A percentile compares a stretch with the other conserved stretches of the same genome.
Conservation (phyloP, 257 asterid genomes). For the Primulina huaijiensis region DNA sequence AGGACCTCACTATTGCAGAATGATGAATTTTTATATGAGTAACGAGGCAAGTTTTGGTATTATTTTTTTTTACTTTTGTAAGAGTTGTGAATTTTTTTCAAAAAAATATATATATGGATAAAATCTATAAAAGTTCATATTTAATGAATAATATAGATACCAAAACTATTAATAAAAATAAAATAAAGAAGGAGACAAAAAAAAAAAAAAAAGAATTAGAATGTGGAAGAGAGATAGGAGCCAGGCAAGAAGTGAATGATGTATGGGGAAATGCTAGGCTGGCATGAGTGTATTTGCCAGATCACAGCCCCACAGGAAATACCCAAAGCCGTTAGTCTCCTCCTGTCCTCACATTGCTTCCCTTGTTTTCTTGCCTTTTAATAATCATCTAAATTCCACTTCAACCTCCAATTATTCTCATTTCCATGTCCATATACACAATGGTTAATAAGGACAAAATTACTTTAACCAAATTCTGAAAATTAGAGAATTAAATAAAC, state of each 20-base stretch:
- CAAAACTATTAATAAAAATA: neutral
- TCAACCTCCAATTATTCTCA: too few species aligned
- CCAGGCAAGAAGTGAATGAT: neutral
- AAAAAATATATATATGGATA: too few species aligned
- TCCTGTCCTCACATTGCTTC: neutral
- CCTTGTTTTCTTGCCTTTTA: neutral
- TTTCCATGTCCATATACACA: neutral
- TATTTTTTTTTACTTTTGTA: too few species aligned
- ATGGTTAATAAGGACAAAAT: neutral
- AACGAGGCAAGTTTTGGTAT: too few species aligned
- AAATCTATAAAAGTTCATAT: neutral
- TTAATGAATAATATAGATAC: too few species aligned
- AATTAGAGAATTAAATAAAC: too few species aligned
- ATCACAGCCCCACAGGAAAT: neutral
- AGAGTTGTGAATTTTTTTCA: too few species aligned
- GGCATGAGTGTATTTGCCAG: conserved; percentile 1
- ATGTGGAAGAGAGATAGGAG: neutral
- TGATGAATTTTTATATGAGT: too few species aligned
- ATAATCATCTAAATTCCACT: neutral
- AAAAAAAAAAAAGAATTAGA: too few species aligned
- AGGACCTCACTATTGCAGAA: too few species aligned
- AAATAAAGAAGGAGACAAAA: neutral
- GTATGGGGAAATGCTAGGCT: neutral
- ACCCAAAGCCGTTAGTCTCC: neutral
- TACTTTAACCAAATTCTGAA: neutral